Base-by-base conservation (phyloP, 108 stramenopile genomes). In the Cyclotella atomus region DNA sequence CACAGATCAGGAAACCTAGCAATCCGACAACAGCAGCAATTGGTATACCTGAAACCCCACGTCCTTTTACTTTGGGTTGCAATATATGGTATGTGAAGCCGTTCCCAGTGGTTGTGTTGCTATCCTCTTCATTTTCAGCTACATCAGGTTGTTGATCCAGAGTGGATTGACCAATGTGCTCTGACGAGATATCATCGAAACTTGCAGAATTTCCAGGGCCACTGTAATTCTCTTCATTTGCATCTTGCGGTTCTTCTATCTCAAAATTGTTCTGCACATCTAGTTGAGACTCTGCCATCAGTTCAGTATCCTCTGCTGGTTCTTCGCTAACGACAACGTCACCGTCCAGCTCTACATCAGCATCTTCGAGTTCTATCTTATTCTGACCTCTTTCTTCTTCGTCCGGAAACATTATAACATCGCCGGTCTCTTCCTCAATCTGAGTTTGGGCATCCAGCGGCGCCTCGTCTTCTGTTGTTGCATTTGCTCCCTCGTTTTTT, bases 51-150 rank as follows among this genome's bases (percentile, higher is more conserved):
- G 56, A 32, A 52, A 12, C 7, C 17, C 2, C 30, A 16, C 25
- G 43, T 23, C 32, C 33, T 24, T 49, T 17, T 41, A 21, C 15
- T 44, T 41, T 65, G 16, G 73, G 73, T n/a, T 65, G 62, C 28
- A 74, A 45, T 8, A 65, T 24, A 46, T 74, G 73, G 27, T 65
- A 74, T 5, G 30, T 27, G 24, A 32, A 52, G 34, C 64, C 55
- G 44, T 65, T 41, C 14, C 44, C 24, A 3, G 9, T 27, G 21
- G 14, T 43, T 43, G 41, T 19, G 20, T 62, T 24, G 23, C 1
- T 62, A 21, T 23, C 47, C 21, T 72, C 56, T 32, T 59, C 25
- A 50, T 54, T 14, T 41, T 41, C 38, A 41, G 38, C 38, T 9
- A 41, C 7, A 41, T 41, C 38, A 41, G 38, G 7, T 9, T 7